A percentile compares a stretch with the other conserved stretches of the same genome.
These are phyloP conservation scores for Ajuga chamaepitys DNA, from an alignment of 257 asterid species.

Conservation along the genomic window DNA sequence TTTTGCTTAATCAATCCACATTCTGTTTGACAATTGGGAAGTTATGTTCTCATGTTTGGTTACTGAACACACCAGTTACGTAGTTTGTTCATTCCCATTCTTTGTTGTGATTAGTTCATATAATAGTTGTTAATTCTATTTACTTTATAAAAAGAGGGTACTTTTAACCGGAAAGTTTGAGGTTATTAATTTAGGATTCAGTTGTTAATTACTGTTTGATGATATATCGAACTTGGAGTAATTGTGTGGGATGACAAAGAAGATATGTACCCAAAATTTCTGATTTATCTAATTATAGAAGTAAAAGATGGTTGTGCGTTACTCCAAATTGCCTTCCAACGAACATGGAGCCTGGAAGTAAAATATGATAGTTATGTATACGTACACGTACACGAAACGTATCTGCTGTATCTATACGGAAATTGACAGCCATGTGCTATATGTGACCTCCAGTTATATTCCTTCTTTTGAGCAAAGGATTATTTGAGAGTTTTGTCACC, in stretches of 20 bases:
- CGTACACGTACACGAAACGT: not conserved
- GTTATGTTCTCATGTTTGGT: constrained; percentile 11
- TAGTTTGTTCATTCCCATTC: not conserved
- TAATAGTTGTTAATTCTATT: not conserved
- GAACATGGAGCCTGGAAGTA: not conserved
- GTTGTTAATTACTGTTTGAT: not conserved
- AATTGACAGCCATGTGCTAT: not conserved
- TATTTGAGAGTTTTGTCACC: not conserved
- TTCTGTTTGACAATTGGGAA: constrained; percentile 7
- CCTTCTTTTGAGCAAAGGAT: not conserved
- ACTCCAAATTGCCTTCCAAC: not conserved
- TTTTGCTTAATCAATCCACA: not conserved
- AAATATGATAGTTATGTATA: not conserved
- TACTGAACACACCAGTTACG: not conserved
- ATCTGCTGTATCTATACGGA: not conserved
- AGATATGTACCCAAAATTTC: not conserved
- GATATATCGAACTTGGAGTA: not conserved
- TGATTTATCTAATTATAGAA: not conserved
- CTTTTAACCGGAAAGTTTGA: not conserved
- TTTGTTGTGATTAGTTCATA: not conserved
- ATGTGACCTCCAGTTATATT: not conserved
- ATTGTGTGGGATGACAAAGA: not conserved
- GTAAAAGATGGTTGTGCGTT: not conserved
- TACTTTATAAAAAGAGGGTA: not conserved
- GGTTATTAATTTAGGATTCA: not conserved